phyloP scores from a whole-genome alignment of 148 eudicot genomes.

The Chenopodium formosanum region DNA sequence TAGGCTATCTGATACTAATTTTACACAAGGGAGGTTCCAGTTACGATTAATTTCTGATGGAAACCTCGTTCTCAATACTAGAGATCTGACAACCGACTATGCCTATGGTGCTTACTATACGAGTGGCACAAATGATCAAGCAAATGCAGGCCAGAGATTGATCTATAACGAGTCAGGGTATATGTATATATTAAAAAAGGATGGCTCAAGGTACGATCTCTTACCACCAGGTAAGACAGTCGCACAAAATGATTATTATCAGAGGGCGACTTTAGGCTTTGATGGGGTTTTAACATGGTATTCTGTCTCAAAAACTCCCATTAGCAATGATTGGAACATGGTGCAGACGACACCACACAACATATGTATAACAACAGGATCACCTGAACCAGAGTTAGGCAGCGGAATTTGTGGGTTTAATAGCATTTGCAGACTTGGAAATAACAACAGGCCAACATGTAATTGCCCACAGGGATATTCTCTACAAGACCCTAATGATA shows the following conservation, averaged over 20 bases:
- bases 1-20: slow-evolving; percentile 31
- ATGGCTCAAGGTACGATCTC: slow-evolving; percentile 24
- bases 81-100: neutral
- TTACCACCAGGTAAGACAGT: neutral
- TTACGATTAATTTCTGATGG: slow-evolving; percentile 22
- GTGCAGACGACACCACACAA: slow-evolving; percentile 33
- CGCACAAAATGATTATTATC: slow-evolving; percentile 31
- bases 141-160: slow-evolving; percentile 19
- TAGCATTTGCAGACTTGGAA: slow-evolving; percentile 41
- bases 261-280: slow-evolving; percentile 40
- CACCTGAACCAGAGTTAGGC: slow-evolving; percentile 3
- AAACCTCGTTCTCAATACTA: slow-evolving; percentile 20
- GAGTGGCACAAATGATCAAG: neutral
- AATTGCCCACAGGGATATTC: slow-evolving; percentile 42
- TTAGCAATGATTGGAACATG: slow-evolving; percentile 24
- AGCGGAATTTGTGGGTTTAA: slow-evolving; percentile 64
- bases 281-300: slow-evolving; percentile 53
- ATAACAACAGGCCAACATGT: slow-evolving; percentile 37
- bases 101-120: slow-evolving; percentile 15
- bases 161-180: slow-evolving; percentile 33
- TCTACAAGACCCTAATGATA: slow-evolving; percentile 41
- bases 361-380: slow-evolving; percentile 31
- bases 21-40: slow-evolving; percentile 46
- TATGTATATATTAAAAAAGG: slow-evolving; percentile 30
- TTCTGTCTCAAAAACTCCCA: slow-evolving; percentile 29